Evolutionary conservation across 441 rosid genomes (phyloP), one percentile per base, ranked within the genome.

Genomic region (Corymbia citriodora): DNA sequence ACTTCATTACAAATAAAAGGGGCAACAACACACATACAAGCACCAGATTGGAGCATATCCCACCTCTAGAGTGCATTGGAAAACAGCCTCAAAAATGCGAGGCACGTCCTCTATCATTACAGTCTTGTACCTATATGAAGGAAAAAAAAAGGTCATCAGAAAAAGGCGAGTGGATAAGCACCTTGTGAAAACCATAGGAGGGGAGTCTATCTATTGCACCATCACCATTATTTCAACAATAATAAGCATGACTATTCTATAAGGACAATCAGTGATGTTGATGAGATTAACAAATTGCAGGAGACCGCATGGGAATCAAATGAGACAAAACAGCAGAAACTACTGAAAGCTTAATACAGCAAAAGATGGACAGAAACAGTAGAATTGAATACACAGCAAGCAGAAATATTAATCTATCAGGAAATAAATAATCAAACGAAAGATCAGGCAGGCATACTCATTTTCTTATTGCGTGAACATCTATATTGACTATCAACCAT

Each of bases 31-130:
- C 10, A 19, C 65, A 55, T 55, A 55, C n/a, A 87, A 31, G 50
- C 68, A 87, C 65, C 68, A 36, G 36, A 79, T 79, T 45, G 85
- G n/a, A 79, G 52, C 17, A n/a, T 12, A 61, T 83, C 94, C 95
- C 89, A 98, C 99, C 99, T 98, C 99, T 88, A 98, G 93, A 55
- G 99, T 98, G 93, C 99, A 98, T 93, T 98, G 99, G 94, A 98
- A 98, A 89, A 98, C 96, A 89, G 99, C 99, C 95, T 98, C 99
- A 94, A 98, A 98, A 92, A 98, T 97, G 88, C 98, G 96, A 63
- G 99, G 98, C 87, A 98, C 99, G 88, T 98, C 99, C 55, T 98
- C 99, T 89, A 98, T 94, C 99, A 98, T 98, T 90, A 96, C 95
- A 89, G 93, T 96, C 93, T 95, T 98, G 94, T 98, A 98, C 96